Percentiles rank a stretch among this genome's conserved stretches.
Conservation (phyloP, 2,329 filamentous ascomycete genomes). For the Exophiala sp. region DNA sequence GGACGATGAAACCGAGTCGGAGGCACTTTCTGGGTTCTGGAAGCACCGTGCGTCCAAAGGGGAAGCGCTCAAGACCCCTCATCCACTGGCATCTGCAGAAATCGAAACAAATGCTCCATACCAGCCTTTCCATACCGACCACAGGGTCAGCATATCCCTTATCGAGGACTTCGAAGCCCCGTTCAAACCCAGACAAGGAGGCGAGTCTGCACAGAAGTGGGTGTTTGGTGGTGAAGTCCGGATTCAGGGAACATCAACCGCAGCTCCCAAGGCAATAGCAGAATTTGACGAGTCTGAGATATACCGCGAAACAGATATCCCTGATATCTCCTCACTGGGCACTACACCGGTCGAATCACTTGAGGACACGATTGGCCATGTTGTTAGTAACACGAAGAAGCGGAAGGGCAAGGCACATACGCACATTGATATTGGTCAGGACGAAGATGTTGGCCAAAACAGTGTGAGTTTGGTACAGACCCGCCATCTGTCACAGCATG, state of each 20-base stretch:
- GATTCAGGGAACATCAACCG: constrained; percentile 25
- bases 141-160: constrained; percentile 73
- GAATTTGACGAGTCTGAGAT: constrained; percentile 18
- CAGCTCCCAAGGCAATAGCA: not conserved
- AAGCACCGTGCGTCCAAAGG: constrained; percentile 43
- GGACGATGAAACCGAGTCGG: not conserved
- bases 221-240: constrained; percentile 53
- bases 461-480: not conserved
- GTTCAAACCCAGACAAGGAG: constrained; percentile 3
- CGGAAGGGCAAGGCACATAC: constrained; percentile 49
- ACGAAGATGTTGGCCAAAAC: not conserved
- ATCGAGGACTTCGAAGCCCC: constrained; percentile 43
- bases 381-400: constrained; percentile 72
- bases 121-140: constrained; percentile 91
- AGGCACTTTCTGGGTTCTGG: constrained; percentile 37
- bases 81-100: constrained; percentile 72
- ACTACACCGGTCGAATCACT: constrained; percentile 47
- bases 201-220: constrained; percentile 40
- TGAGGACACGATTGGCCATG: constrained; percentile 14
- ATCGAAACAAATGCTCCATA: constrained; percentile 95
- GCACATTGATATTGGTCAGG: constrained; percentile 8
- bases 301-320: constrained; percentile 22
- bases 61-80: constrained; percentile 39
- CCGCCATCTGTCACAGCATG: too few species aligned
- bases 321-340: not conserved